Evolutionary conservation across 306 rosid genomes (phyloP), one percentile per base, ranked within the genome.

Genomic region (Echinosophora koreensis): DNA sequence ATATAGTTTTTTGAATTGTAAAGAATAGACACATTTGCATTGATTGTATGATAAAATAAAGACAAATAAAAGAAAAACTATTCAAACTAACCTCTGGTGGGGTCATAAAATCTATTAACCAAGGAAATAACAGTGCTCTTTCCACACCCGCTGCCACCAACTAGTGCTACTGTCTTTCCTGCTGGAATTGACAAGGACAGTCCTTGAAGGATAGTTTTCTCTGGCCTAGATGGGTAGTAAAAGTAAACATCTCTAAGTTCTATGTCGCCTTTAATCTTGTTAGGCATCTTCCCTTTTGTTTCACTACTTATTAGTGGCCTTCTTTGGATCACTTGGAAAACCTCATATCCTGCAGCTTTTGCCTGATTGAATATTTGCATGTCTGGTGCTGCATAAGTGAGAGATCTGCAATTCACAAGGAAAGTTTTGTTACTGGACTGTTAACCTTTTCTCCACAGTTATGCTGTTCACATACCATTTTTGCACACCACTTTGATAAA

Each of bases 101-200:
- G 96, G 41, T 93, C 96, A 77, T 93, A 93, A 79, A 93, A 93
- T 87, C 97, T 88, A 49, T 86, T 65, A 34, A 90, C 89, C 1
- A 93, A 78, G 41, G 98, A 91, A 80, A 91, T 89, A 42, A 88
- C 84, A n/a, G 98, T 93, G 79, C 97, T 93, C 83, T 93, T 93
- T 82, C 98, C 98, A 56, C 98, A 93, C n/a, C 98, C 98, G 35
- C 98, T 93, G 75, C 91, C 80, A 42, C 98, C 98, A 15, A 93
- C 98, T 44, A 93, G 81, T 73, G 98, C 97, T 17, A 87, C 71
- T 13, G 96, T 87, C 80, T 87, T 86, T 80, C 96, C 97, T 39
- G 93, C 89, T 44, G 97, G 87, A 73, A 93, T 93, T 30, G 93
- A 84, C 83, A 93, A 54, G 5, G 93, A 86, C 60, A 93, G 86